Evolutionary conservation across 345 rosid genomes (phyloP).

Genomic region (Barbarea vulgaris): DNA sequence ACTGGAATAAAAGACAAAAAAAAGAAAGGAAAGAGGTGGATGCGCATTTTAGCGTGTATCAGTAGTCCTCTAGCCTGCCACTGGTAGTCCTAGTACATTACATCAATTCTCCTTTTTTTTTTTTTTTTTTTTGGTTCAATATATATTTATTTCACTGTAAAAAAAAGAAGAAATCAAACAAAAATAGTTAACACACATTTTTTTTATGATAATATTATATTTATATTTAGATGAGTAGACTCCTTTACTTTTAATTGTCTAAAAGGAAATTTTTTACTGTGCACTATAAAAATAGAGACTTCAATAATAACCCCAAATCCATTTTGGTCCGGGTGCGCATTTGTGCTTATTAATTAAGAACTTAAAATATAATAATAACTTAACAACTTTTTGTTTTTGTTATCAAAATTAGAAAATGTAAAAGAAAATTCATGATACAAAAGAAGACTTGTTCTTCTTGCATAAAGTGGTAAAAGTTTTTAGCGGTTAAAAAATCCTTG

Average conservation of each 20-base stretch:
- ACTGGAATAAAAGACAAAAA: not conserved
- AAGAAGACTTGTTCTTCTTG: too few species aligned
- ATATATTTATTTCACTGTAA: not conserved
- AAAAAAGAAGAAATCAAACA: not conserved
- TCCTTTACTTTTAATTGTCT: not conserved
- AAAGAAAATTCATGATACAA: too few species aligned
- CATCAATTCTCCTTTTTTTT: conserved; percentile 4
- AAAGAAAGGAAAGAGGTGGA: not conserved
- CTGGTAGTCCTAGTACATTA: conserved; percentile 28
- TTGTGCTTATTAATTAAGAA: too few species aligned
- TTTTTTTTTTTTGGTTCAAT: too few species aligned
- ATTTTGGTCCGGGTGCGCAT: too few species aligned
- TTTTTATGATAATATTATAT: not conserved
- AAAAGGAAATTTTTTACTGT: not conserved
- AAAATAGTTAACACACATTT: not conserved
- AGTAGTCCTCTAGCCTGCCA: conserved; percentile 15
- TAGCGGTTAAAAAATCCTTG: too few species aligned
- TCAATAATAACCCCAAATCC: not conserved
- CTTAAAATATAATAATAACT: too few species aligned
- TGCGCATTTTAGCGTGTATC: conserved; percentile 25
- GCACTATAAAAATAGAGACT: not conserved
- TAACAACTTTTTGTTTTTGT: too few species aligned
- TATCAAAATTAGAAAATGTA: too few species aligned
- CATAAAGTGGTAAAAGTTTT: too few species aligned
- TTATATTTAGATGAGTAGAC: not conserved